Evolutionary conservation across 2,329 filamentous ascomycete species (phyloP), one percentile per base, ranked within the genome.

Genomic region (Apiospora malaysiana): DNA sequence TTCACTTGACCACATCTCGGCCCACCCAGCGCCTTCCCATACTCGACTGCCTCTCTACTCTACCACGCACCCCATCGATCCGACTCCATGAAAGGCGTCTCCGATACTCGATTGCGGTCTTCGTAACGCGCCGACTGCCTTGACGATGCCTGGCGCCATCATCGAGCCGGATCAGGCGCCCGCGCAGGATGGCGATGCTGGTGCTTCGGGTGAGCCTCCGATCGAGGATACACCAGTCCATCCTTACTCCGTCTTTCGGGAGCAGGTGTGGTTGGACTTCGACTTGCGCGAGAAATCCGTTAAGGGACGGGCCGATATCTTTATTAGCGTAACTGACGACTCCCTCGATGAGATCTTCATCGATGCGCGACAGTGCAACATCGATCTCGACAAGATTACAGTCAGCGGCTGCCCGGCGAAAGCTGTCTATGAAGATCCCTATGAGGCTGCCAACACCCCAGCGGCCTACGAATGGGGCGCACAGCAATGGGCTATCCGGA

Each of bases 201-300:
- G 71, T 71, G 75, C 78, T 46, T 72, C 75, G 72, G 74, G 75
- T 49, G 78, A 81, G 68, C 77, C 76, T 71, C 78, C 81, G 68
- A 45, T 78, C 74, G 76, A 80, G 70, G 73, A 78, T 65, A 77
- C 79, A 18, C 77, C 78, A 40, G 76, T 77, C 47, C 81, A 82
- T 49, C 78, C 79, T 63, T 87, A 84, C 73, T 78, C 87, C 51
- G 84, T 98, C 71, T 87, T 94, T 70, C 92, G 94, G 82, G 95
- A 98, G 83, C 93, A 93, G 80, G 91, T 99, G 68, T 92, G 94
- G 77, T 86, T 99, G 72, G 95, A 98, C 77, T 86, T 99, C 79
- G 93, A 97, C 83, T 97, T 99, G 80, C 87, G 89, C 74, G 89
- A 89, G 69, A 92, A 91, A 81, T 88, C 87, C 77, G 84, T 98